Conservation (phyloP, 2,329 filamentous ascomycete species). For the Colletotrichum tabaci region DNA sequence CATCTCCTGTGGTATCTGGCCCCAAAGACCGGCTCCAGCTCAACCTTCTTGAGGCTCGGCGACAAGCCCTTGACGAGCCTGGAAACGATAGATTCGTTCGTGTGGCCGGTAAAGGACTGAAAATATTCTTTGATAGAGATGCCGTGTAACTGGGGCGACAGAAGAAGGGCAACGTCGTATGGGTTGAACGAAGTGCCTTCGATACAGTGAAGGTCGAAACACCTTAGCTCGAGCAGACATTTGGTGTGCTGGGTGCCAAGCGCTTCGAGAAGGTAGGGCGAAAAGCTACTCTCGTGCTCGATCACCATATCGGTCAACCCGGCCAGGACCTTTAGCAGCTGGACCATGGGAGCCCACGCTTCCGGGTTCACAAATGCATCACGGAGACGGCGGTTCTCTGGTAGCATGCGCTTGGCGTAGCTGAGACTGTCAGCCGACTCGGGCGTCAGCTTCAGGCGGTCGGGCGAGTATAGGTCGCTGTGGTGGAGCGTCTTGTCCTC, state of each 20-base stretch:
- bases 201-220: not conserved
- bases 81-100: constrained; percentile 1
- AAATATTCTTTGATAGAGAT: constrained; percentile 24
- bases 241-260: not conserved
- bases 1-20: constrained; percentile 10
- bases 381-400: constrained; percentile 14
- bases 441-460: not conserved
- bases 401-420: constrained; percentile 4
- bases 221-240: constrained; percentile 16
- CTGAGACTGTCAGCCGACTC: not conserved
- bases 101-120: constrained; percentile 10
- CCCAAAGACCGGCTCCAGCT: constrained; percentile 12
- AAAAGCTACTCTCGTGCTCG: constrained; percentile 17
- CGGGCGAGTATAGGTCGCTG: constrained; percentile 18
- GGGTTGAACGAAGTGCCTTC: not conserved
- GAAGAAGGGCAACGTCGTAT: constrained; percentile 5
- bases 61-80: constrained; percentile 12
- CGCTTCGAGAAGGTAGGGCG: constrained; percentile 8
- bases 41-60: constrained; percentile 7
- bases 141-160: constrained; percentile 9
- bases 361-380: constrained; percentile 12
- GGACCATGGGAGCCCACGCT: constrained; percentile 13
- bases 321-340: not conserved
- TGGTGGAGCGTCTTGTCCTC: constrained; percentile 10
- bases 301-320: constrained; percentile 6